Percentiles rank a stretch among this genome's conserved stretches.
phyloP scores from a whole-genome alignment of 805 yeast genomes.

The Debaryomyces tyrocola region DNA sequence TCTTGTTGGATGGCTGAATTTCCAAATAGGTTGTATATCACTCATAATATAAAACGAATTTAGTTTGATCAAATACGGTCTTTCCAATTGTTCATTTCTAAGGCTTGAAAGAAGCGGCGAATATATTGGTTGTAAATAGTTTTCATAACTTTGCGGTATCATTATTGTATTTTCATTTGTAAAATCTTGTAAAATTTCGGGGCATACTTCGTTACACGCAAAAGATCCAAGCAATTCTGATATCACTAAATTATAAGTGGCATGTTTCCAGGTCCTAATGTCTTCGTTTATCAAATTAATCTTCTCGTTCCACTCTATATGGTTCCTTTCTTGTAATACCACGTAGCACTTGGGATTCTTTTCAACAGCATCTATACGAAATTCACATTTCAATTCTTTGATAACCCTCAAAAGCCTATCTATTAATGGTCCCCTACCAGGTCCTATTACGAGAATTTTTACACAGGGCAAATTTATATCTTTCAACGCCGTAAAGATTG shows the following conservation, averaged over 20 bases:
- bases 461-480: slow-evolving; percentile 12
- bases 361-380: slow-evolving; percentile 56
- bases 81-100: background rate
- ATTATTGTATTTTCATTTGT: slow-evolving; percentile 35
- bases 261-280: slow-evolving; percentile 43
- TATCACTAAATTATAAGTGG: slow-evolving; percentile 55
- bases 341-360: slow-evolving; percentile 64
- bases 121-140: slow-evolving; percentile 66
- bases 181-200: slow-evolving; percentile 60
- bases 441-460: slow-evolving; percentile 68
- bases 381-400: background rate
- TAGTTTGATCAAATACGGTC: slow-evolving; percentile 25
- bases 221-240: slow-evolving; percentile 88
- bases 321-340: slow-evolving; percentile 49
- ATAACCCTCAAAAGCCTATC: slow-evolving; percentile 27
- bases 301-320: slow-evolving; percentile 49
- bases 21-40: slow-evolving; percentile 57
- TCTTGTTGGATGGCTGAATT: slow-evolving; percentile 52
- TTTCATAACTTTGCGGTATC: slow-evolving; percentile 51
- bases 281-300: slow-evolving; percentile 60
- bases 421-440: slow-evolving; percentile 85
- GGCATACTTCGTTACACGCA: slow-evolving; percentile 88
- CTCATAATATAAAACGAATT: slow-evolving; percentile 20
- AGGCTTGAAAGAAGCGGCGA: slow-evolving; percentile 37
- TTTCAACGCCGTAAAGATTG: slow-evolving; percentile 56